phyloP scores from a whole-genome alignment of 805 yeast genomes.

The Candida stauntonica region DNA sequence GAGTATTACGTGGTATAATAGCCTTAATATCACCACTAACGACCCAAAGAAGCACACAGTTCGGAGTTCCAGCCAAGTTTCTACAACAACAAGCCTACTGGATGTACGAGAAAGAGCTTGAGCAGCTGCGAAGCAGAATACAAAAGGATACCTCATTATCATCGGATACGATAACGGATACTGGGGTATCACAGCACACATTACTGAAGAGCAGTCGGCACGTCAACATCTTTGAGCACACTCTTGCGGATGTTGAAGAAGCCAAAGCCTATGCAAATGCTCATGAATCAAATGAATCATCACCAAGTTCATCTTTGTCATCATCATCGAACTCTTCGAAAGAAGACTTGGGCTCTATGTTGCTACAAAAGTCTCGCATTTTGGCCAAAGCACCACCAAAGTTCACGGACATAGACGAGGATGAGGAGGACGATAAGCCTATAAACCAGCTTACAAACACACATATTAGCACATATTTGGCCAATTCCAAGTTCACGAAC shows the following conservation, averaged over 20 bases:
- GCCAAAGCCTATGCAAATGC: not conserved
- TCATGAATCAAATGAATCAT: no score
- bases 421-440: constrained; percentile 1
- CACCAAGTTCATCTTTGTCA: constrained; percentile 1
- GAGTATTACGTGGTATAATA: no score
- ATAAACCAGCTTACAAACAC: not conserved
- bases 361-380: constrained; percentile 25
- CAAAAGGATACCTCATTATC: constrained; percentile 18
- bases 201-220: not conserved
- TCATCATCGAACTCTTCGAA: constrained; percentile 2
- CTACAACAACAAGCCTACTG: constrained; percentile 28
- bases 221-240: constrained; percentile 1
- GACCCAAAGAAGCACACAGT: constrained; percentile 9
- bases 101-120: constrained; percentile 27
- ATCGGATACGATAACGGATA: constrained; percentile 11
- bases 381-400: constrained; percentile 20
- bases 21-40: no score
- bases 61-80: constrained; percentile 23
- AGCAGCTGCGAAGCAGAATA: constrained; percentile 21
- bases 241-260: not conserved
- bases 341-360: constrained; percentile 15
- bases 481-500: not conserved
- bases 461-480: no score
- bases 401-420: constrained; percentile 14
- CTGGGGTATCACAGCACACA: constrained; percentile 3